Evolutionary conservation across 2,329 filamentous ascomycete genomes (phyloP).

Genomic region (Claviceps spartinae): DNA sequence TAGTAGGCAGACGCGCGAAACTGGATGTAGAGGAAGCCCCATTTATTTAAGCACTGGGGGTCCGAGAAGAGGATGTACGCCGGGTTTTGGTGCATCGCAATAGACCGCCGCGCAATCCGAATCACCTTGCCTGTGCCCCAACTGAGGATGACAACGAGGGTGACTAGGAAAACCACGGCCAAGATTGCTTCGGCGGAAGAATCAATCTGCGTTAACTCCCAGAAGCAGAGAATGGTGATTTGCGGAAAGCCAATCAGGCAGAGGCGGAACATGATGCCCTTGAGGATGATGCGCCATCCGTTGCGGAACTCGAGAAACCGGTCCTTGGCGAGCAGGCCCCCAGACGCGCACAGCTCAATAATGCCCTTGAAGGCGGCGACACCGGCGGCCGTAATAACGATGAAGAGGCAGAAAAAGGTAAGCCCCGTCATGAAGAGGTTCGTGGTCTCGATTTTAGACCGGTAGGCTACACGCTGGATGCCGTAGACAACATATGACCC

Average conservation of each 20-base stretch:
- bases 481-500: conserved; percentile 55
- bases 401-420: conserved; percentile 75
- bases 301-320: conserved; percentile 88
- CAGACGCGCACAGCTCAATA: conserved; percentile 61
- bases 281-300: conserved; percentile 80
- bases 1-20: conserved; percentile 93
- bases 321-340: conserved; percentile 64
- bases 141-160: conserved; percentile 58
- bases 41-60: conserved; percentile 81
- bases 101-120: conserved; percentile 67
- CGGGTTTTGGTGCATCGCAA: conserved; percentile 50
- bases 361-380: conserved; percentile 68
- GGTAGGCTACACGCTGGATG: conserved; percentile 80
- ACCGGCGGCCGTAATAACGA: conserved; percentile 56
- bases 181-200: conserved; percentile 78
- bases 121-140: conserved; percentile 88
- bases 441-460: conserved; percentile 67
- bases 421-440: conserved; percentile 89
- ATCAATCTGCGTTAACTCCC: conserved; percentile 79
- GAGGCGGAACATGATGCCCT: conserved; percentile 84
- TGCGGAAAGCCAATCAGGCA: conserved; percentile 83
- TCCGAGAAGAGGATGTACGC: conserved; percentile 94
- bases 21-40: conserved; percentile 93
- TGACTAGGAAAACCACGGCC: conserved; percentile 74
- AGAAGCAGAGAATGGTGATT: conserved; percentile 78